Base-by-base conservation (phyloP, 1,284 basidiomycete species). In the Ceratobasidium sp. region DNA sequence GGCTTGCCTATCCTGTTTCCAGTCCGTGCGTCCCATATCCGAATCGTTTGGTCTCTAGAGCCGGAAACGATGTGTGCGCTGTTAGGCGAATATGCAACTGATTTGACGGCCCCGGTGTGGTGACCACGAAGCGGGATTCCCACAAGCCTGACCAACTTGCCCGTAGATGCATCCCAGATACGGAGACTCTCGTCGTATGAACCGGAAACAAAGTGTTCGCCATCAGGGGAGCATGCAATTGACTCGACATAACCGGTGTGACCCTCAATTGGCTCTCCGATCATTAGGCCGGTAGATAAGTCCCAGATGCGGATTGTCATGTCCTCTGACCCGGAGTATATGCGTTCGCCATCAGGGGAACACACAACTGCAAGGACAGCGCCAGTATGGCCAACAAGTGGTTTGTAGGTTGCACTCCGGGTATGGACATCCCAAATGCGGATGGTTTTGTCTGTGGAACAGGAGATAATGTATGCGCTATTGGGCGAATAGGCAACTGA, bases 281-380 rank as follows among this genome's bases (percentile, higher is more conserved):
- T 60, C 5, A 23, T 60, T 16, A 7, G 14, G 18, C 30, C 23
- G 16, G 35, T 30, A 18, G 5, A 16, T 23, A 30, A 12, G 23
- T 59, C 55, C 55, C 55, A 59, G 12, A 33, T 59, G 12, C 23
- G 23, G 62, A 65, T 14, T 2, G 14, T 41, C 16, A 5, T 16
- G 20, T 41, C 35, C 38, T 12, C 23, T 27, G 64, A 66, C 12
- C 64, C 38, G 27, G 60, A 66, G 41, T 33, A 20, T 8, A 66
- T 66, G 16, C 64, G 64, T 38, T 33, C 20, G 16, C 64, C 33
- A 20, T 66, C 64, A 35, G 35, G 64, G 27, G 41, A 38, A 44
- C 16, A 27, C 16, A 35, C 30, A n/a, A 66, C 38, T 16, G 12
- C 44, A 27, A 18, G 38, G 35, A 38, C 38, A 27, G 38, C 5